Base-by-base conservation (phyloP, 129 eudicot genomes). In the Flaveria ramosissima region DNA sequence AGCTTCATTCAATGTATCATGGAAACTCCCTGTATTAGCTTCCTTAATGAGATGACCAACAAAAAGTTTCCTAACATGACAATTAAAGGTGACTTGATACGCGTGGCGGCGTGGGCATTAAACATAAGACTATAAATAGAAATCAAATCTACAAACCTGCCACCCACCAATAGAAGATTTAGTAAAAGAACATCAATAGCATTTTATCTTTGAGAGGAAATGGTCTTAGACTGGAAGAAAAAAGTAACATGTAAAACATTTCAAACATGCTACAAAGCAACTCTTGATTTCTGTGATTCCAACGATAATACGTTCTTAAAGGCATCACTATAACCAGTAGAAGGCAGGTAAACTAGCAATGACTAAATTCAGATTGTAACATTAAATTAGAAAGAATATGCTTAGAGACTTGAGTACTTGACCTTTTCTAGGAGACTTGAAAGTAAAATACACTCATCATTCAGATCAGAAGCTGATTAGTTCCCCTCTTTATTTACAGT, bases 111-210 rank as follows among this genome's bases (percentile, higher is more conserved):
- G n/a, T 3, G 10, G 26, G 20, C 43, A 62, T 62, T 57, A 21
- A 68, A 68, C 4, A 68, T 21, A 3, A 5, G 30, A 17, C 32
- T 42, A 68, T 68, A 41, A 42, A 42, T 41, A 41, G 52, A 41
- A 67, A 68, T 68, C 32, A 68, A 42, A 42, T 68, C 30, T 4
- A 68, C 7, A 68, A 68, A 14, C 15, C 56, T 68, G 20, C 23
- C 56, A 43, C 73, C 15, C 16, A 11, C 6, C 55, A 19, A 43
- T 68, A 68, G 26, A 68, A 68, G 55, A 43, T 41, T 42, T 21
- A 17, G 12, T 17, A 43, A 1, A n/a, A 16, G 51, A 32, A 17
- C 24, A 30, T 19, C 15, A 13, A 67, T 27, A 67, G 24, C 71
- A 41, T 67, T 4, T 67, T 32, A 7, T n/a, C 8, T 13, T 48